A percentile compares a stretch with the other conserved stretches of the same genome.
Evolutionary conservation across 1,139 yeast genomes (phyloP).

Genomic region (Geotrichum phurueaensis): DNA sequence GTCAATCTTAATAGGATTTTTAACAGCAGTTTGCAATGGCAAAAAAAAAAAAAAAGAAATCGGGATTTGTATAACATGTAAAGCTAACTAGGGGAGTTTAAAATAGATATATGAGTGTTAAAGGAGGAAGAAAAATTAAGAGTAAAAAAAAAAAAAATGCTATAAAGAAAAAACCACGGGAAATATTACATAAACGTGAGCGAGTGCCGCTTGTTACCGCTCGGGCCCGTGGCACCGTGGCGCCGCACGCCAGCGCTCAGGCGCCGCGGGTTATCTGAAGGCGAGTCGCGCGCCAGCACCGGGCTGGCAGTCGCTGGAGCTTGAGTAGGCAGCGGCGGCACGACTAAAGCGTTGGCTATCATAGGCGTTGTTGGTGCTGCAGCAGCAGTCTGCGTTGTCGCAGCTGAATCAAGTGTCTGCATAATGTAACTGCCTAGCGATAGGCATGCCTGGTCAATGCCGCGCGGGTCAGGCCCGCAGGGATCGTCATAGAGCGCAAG

Average conservation of each 20-base stretch:
- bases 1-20: no score
- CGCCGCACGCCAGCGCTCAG: background rate
- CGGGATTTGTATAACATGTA: no score
- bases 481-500: constrained; percentile 4
- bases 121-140: no score
- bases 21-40: no score
- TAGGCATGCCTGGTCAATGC: constrained; percentile 9
- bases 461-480: background rate
- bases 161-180: no score
- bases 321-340: background rate
- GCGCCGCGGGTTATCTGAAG: background rate
- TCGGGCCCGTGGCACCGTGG: background rate
- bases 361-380: background rate
- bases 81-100: no score
- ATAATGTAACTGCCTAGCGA: constrained; percentile 10
- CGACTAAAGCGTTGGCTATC: background rate
- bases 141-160: no score
- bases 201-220: constrained; percentile 9
- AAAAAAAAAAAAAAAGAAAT: no score
- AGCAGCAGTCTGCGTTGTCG: background rate
- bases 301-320: background rate
- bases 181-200: constrained; percentile 8
- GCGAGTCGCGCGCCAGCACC: background rate
- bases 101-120: background rate
- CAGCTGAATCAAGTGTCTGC: constrained; percentile 5